Percentiles rank a stretch among this genome's conserved stretches.
Evolutionary conservation across 306 rosid genomes (phyloP).

Genomic region (Prosopis cineraria): DNA sequence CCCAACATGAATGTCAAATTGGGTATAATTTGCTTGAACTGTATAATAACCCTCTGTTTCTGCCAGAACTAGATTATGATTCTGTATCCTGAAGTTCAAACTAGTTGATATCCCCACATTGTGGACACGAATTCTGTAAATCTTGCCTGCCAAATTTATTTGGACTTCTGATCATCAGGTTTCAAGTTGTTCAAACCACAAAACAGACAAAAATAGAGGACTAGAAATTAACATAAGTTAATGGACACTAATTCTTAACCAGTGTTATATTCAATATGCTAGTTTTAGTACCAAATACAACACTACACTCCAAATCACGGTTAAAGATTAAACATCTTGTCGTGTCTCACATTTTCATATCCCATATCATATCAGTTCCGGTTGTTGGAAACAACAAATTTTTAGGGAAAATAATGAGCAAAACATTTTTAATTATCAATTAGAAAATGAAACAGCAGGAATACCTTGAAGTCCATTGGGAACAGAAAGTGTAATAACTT

Average conservation of each 20-base stretch:
- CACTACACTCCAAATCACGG: neutral
- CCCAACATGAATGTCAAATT: slow-evolving; percentile 86
- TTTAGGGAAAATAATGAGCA: neutral
- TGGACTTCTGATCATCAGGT: slow-evolving; percentile 1
- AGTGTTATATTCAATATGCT: neutral
- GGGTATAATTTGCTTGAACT: slow-evolving; percentile 59
- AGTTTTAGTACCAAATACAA: neutral
- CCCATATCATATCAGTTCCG: neutral
- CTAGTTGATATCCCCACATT: slow-evolving; percentile 85
- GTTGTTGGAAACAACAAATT: neutral
- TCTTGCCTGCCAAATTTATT: slow-evolving; percentile 71
- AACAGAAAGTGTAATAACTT: neutral
- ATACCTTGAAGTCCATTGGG: neutral
- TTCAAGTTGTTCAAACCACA: neutral
- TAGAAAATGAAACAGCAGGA: neutral
- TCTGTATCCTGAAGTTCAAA: slow-evolving; percentile 89
- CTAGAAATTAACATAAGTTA: neutral
- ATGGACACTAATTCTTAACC: neutral
- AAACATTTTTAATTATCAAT: neutral
- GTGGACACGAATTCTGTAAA: slow-evolving; percentile 79
- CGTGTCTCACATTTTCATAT: neutral
- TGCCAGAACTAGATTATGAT: slow-evolving; percentile 66
- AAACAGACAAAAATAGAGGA: neutral
- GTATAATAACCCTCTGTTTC: slow-evolving; percentile 87
- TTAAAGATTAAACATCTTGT: neutral